Evolutionary conservation across 2,329 filamentous ascomycete species (phyloP).

Genomic region (Aspergillus ochraceoroseus): DNA sequence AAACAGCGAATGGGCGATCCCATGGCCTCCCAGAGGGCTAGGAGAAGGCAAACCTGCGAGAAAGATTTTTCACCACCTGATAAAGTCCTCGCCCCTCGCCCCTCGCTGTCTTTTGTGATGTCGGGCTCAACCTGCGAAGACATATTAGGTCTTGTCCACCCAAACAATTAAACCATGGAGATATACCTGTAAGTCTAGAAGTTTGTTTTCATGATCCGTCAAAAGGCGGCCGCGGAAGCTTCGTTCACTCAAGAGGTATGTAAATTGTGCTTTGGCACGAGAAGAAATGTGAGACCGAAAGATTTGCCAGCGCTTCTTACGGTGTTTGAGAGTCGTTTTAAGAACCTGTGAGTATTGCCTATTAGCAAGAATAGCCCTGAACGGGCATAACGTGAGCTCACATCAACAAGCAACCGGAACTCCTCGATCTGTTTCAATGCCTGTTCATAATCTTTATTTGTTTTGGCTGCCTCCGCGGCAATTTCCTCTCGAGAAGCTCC

Average conservation of each 20-base stretch:
- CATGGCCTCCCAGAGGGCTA: conserved; percentile 97
- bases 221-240: conserved; percentile 78
- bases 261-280: conserved; percentile 80
- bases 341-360: conserved; percentile 41
- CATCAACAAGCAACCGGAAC: conserved; percentile 37
- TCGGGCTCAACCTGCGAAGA: conserved; percentile 58
- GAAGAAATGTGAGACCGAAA: conserved; percentile 83
- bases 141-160: conserved; percentile 10
- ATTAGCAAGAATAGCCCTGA: conserved; percentile 2
- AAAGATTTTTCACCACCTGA: conserved; percentile 98
- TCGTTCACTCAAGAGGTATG: conserved; percentile 80
- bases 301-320: conserved; percentile 68
- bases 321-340: conserved; percentile 59
- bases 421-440: conserved; percentile 39
- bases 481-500: conserved; percentile 65
- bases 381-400: conserved; percentile 23
- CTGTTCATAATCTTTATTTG: conserved; percentile 35
- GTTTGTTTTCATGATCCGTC: conserved; percentile 69
- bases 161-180: background rate
- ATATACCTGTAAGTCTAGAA: conserved; percentile 67
- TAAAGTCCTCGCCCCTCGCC: conserved; percentile 82
- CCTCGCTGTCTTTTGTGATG: conserved; percentile 62
- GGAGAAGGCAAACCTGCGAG: conserved; percentile 86
- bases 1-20: conserved; percentile 89
- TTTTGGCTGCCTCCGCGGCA: conserved; percentile 43